Percentiles rank a stretch among this genome's conserved stretches.
Conservation (phyloP, 106 monocot genomes). For the Iris macrosiphon region DNA sequence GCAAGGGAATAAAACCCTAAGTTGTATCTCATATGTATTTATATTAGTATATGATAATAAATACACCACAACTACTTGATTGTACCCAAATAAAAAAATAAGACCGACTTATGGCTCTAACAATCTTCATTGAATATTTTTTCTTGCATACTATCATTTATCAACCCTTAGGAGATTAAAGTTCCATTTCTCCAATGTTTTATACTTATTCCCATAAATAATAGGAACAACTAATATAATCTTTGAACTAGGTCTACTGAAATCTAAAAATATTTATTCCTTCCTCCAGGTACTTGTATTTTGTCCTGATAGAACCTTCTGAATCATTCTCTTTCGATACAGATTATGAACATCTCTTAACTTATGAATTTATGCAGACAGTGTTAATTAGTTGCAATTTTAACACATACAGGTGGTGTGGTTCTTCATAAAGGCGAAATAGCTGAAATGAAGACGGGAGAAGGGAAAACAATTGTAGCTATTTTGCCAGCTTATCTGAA, state of each 20-base stretch:
- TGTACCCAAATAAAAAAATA: too few relatives aligned
- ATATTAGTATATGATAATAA: too few relatives aligned
- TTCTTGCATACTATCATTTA: too few relatives aligned
- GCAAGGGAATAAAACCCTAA: too few relatives aligned
- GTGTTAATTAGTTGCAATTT: slow-evolving; percentile 2
- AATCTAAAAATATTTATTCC: not conserved
- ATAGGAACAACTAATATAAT: not conserved
- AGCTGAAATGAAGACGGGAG: slow-evolving; percentile 97
- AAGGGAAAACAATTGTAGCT: slow-evolving; percentile 98
- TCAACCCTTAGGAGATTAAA: too few relatives aligned
- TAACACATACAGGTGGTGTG: slow-evolving; percentile 64
- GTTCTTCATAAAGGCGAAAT: slow-evolving; percentile 99
- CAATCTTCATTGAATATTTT: too few relatives aligned
- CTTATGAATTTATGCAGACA: not conserved
- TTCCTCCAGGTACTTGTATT: not conserved
- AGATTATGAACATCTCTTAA: not conserved
- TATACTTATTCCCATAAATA: not conserved
- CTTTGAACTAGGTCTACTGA: not conserved
- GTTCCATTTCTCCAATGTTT: not conserved
- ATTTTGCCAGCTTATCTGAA: slow-evolving; percentile 90
- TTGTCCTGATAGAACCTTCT: slow-evolving; percentile 1
- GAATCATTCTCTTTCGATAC: not conserved
- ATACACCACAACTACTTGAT: not conserved
- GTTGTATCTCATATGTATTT: too few relatives aligned
- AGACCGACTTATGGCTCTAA: too few relatives aligned